phyloP scores from a whole-genome alignment of 2,329 filamentous ascomycete genomes.

The Apiospora pterosperma region DNA sequence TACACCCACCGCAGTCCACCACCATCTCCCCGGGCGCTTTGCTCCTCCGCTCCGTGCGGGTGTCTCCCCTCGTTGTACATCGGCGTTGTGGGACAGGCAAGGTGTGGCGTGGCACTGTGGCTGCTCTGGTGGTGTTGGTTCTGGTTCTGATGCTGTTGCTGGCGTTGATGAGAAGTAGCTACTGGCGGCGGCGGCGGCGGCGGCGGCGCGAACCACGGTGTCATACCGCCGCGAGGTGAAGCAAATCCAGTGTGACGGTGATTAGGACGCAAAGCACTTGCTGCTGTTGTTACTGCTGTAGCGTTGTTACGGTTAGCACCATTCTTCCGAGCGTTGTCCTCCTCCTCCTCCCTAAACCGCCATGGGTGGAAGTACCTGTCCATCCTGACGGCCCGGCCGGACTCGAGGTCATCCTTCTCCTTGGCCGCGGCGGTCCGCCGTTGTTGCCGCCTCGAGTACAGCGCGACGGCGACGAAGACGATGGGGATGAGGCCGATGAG shows the following conservation, averaged over 20 bases:
- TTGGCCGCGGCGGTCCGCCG: neutral
- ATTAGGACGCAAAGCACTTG: neutral
- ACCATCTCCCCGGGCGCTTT: neutral
- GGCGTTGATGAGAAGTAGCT: neutral
- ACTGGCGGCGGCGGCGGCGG: neutral
- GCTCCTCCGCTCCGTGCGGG: neutral
- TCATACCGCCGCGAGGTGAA: neutral
- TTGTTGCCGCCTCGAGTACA: conserved; percentile 16
- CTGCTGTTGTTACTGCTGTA: neutral
- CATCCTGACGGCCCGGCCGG: conserved; percentile 25
- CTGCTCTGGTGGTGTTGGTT: neutral
- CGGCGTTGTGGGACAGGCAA: neutral
- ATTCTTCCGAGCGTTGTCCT: neutral
- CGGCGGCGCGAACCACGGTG: neutral
- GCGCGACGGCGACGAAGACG: conserved; percentile 14
- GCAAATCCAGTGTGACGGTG: neutral
- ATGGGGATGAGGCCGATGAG: conserved; percentile 20
- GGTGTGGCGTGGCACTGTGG: neutral
- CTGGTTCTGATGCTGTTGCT: neutral
- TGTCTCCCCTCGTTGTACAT: neutral
- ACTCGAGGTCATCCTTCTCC: conserved; percentile 14
- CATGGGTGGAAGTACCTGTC: conserved; percentile 19
- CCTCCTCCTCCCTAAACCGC: neutral
- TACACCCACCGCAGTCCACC: neutral
- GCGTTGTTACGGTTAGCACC: neutral